A percentile compares a stretch with the other conserved stretches of the same genome.
phyloP scores from a whole-genome alignment of 495 filamentous ascomycete genomes.

The Penicillium waksmanii region DNA sequence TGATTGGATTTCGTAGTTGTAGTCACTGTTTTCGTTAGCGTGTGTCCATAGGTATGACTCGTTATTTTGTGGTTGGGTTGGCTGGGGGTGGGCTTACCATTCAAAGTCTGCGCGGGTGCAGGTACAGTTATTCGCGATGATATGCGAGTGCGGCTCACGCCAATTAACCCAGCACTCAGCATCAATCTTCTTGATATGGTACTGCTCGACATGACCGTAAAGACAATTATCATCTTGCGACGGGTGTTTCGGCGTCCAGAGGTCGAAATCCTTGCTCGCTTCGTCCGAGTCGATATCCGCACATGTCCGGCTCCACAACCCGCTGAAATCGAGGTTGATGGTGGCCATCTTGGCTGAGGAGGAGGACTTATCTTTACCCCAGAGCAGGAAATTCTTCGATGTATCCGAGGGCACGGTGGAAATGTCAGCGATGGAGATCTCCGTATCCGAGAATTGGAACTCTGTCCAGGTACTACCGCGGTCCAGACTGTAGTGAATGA shows the following conservation, averaged over 20 bases:
- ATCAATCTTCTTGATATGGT: conserved; percentile 81
- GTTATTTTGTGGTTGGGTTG: neutral
- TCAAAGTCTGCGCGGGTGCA: conserved; percentile 89
- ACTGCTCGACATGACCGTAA: conserved; percentile 88
- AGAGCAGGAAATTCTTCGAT: conserved; percentile 87
- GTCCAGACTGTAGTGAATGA: conserved; percentile 76
- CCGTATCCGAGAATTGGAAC: conserved; percentile 70
- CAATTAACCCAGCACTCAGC: conserved; percentile 81
- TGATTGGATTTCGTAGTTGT: conserved; percentile 80
- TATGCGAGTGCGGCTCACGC: conserved; percentile 63
- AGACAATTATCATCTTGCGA: conserved; percentile 75
- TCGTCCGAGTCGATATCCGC: conserved; percentile 57
- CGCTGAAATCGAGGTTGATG: conserved; percentile 86
- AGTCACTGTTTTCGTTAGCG: conserved; percentile 68
- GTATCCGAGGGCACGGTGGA: conserved; percentile 88
- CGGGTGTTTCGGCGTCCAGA: conserved; percentile 86
- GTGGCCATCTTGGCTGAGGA: conserved; percentile 56
- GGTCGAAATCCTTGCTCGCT: conserved; percentile 72
- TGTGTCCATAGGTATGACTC: too few species aligned
- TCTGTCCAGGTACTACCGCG: conserved; percentile 76
- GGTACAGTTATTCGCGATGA: conserved; percentile 71
- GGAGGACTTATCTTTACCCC: conserved; percentile 62
- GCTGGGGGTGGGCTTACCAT: conserved; percentile 65
- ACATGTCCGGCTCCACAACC: conserved; percentile 71
- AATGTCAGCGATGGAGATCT: conserved; percentile 73